These are phyloP conservation scores for Solanum etuberosum DNA, from an alignment of 257 asterid species.

Conservation along the genomic window DNA sequence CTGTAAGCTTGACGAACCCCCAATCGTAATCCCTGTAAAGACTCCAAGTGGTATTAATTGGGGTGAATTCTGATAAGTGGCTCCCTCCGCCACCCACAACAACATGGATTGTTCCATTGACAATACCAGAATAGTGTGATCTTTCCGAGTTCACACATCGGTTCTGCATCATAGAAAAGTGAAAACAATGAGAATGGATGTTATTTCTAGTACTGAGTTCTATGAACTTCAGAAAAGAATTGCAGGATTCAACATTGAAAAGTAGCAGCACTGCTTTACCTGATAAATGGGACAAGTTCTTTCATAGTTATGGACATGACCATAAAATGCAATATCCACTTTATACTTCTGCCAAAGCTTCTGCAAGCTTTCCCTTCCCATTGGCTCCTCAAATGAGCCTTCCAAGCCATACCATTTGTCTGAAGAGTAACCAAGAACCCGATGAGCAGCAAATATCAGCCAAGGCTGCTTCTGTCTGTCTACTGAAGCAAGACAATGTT, in stretches of 20 bases:
- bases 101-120: conserved; percentile 66
- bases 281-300: conserved; percentile 36
- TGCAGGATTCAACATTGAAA: neutral
- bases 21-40: conserved; percentile 60
- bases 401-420: conserved; percentile 13
- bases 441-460: conserved; percentile 30
- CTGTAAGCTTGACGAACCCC: conserved; percentile 67
- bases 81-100: conserved; percentile 52
- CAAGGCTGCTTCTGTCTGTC: conserved; percentile 31
- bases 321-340: conserved; percentile 30
- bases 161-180: conserved; percentile 20
- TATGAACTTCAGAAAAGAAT: neutral
- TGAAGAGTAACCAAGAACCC: conserved; percentile 37
- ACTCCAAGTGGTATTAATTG: conserved; percentile 52
- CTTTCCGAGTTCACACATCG: conserved; percentile 36
- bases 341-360: conserved; percentile 35
- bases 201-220: neutral
- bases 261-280: conserved; percentile 2
- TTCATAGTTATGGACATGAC: conserved; percentile 39
- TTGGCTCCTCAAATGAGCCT: conserved; percentile 37
- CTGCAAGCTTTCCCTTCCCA: conserved; percentile 39
- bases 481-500: conserved; percentile 24
- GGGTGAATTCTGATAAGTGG: conserved; percentile 48
- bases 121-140: conserved; percentile 41
- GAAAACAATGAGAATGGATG: neutral